A percentile compares a stretch with the other conserved stretches of the same genome.
These are phyloP conservation scores for Pichia sp. DNA, from an alignment of 1,139 yeast species.

Conservation along the genomic window DNA sequence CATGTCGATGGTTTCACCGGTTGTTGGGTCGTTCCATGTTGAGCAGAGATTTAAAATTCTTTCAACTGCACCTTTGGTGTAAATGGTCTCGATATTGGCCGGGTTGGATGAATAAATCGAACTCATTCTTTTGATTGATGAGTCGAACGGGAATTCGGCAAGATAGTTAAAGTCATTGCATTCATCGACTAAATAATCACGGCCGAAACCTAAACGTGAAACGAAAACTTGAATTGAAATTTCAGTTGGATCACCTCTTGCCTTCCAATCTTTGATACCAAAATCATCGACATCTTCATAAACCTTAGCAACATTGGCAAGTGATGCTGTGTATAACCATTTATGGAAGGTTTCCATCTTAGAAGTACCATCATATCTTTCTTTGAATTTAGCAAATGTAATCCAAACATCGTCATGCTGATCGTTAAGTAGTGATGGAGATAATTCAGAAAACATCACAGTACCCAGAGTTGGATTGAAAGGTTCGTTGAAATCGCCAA, in stretches of 20 bases:
- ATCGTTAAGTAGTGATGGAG: constrained; percentile 37
- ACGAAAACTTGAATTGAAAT: constrained; percentile 78
- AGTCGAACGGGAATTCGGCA: constrained; percentile 76
- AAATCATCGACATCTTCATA: constrained; percentile 40
- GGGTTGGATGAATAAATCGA: constrained; percentile 47
- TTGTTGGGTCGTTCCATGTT: constrained; percentile 47
- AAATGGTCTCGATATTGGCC: constrained; percentile 39
- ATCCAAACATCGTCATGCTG: constrained; percentile 29
- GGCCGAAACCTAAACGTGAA: constrained; percentile 49
- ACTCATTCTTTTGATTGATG: constrained; percentile 74
- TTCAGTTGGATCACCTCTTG: constrained; percentile 85
- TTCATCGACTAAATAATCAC: constrained; percentile 43
- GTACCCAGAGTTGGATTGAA: constrained; percentile 71
- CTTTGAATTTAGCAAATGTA: constrained; percentile 23
- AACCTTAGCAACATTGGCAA: constrained; percentile 73
- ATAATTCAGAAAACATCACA: constrained; percentile 39
- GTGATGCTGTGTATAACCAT: constrained; percentile 61
- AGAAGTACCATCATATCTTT: constrained; percentile 21
- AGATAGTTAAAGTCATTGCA: constrained; percentile 40
- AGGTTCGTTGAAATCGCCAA: constrained; percentile 63
- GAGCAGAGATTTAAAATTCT: constrained; percentile 59
- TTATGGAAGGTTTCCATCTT: constrained; percentile 35
- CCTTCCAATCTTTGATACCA: constrained; percentile 56
- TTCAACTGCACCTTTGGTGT: constrained; percentile 82
- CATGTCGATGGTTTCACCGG: constrained; percentile 37